Evolutionary conservation across 2,329 filamentous ascomycete genomes (phyloP).

Genomic region (Colletotrichum truncatum): DNA sequence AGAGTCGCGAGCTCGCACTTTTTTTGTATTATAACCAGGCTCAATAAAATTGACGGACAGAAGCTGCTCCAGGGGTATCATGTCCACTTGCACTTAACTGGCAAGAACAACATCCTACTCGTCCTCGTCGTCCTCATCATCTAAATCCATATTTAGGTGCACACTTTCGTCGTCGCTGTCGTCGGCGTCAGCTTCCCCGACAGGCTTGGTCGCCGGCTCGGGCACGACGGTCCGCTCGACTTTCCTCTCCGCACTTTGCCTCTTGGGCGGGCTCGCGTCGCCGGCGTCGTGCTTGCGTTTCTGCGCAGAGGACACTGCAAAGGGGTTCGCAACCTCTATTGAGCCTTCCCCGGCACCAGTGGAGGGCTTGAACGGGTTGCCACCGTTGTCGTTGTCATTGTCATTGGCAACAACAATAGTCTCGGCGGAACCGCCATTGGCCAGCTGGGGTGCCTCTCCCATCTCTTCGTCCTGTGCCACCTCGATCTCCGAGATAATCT

Average conservation of each 20-base stretch:
- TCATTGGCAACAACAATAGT: slow-evolving; percentile 18
- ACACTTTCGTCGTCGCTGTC: slow-evolving; percentile 63
- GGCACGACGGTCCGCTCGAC: slow-evolving; percentile 6
- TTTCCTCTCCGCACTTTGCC: slow-evolving; percentile 28
- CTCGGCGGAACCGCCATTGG: neutral
- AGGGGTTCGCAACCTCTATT: slow-evolving; percentile 27
- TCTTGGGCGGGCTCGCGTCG: slow-evolving; percentile 36
- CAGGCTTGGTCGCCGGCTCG: slow-evolving; percentile 26
- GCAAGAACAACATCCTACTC: slow-evolving; percentile 26
- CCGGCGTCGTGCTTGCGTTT: slow-evolving; percentile 52
- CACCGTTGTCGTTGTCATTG: neutral
- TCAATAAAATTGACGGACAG: neutral
- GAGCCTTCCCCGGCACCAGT: slow-evolving; percentile 27
- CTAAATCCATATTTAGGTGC: slow-evolving; percentile 68
- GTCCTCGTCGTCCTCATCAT: slow-evolving; percentile 54
- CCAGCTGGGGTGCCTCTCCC: neutral
- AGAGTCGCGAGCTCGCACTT: slow-evolving; percentile 6
- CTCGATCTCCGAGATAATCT: slow-evolving; percentile 40
- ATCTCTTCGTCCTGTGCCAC: slow-evolving; percentile 48
- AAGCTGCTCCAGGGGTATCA: slow-evolving; percentile 23
- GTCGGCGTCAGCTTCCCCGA: slow-evolving; percentile 45
- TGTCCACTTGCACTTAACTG: neutral
- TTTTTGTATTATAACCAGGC: neutral
- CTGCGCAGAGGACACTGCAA: slow-evolving; percentile 35
- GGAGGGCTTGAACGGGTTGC: slow-evolving; percentile 46